Percentiles rank a stretch among this genome's conserved stretches.
phyloP scores from a whole-genome alignment of 176 grass and related monocot genomes.

The Phoenix dactylifera region DNA sequence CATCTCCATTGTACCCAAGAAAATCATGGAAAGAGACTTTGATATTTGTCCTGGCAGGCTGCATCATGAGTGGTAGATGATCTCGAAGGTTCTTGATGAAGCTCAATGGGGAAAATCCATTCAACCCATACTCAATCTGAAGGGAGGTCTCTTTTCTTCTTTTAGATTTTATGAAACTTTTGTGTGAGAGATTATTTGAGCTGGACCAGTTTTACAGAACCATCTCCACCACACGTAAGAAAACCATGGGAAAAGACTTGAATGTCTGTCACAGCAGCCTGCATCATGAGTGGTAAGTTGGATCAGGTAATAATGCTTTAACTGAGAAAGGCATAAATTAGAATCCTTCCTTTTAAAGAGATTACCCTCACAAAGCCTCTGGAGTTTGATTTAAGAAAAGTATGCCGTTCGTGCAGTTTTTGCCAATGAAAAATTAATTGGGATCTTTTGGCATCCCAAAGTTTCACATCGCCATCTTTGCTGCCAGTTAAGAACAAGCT shows the following conservation, averaged over 20 bases:
- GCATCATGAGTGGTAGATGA: too few species aligned
- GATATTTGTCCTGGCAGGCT: too few species aligned
- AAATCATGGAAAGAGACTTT: too few species aligned
- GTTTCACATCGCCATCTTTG: slow-evolving; percentile 98
- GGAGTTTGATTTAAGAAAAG: slow-evolving; percentile 93
- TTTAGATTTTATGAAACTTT: slow-evolving; percentile 4
- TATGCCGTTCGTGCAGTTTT: slow-evolving; percentile 90
- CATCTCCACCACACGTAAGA: slow-evolving; percentile 85
- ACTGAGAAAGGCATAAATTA: too few species aligned
- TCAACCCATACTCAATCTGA: not conserved
- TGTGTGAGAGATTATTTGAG: slow-evolving; percentile 31
- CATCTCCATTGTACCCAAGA: too few species aligned
- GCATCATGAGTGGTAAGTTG: slow-evolving; percentile 13
- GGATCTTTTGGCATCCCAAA: slow-evolving; percentile 92
- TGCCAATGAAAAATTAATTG: slow-evolving; percentile 74
- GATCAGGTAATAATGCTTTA: slow-evolving; percentile 5
- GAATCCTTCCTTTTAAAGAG: not conserved
- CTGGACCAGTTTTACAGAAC: slow-evolving; percentile 75
- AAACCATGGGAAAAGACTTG: slow-evolving; percentile 71
- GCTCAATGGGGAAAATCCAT: too few species aligned
- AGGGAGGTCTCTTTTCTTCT: not conserved
- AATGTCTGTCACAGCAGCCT: slow-evolving; percentile 90
- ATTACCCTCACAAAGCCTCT: slow-evolving; percentile 85
- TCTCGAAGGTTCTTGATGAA: too few species aligned
- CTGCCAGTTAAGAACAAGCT: slow-evolving; percentile 92